phyloP scores from a whole-genome alignment of 805 yeast species.

The Allodekkera sacchari region DNA sequence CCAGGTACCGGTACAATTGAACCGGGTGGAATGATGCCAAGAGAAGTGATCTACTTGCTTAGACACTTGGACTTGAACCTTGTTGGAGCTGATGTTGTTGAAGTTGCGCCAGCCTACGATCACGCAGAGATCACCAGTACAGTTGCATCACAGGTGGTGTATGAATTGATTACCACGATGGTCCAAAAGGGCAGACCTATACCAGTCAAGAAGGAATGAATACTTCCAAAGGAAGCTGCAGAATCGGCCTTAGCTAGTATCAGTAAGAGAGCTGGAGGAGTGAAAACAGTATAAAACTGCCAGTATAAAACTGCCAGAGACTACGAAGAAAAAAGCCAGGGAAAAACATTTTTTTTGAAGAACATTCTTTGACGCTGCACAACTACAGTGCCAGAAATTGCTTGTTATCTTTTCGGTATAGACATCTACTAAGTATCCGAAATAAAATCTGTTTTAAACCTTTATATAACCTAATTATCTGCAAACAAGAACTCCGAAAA shows the following conservation, averaged over 20 bases:
- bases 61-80: constrained; percentile 38
- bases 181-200: constrained; percentile 40
- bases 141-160: constrained; percentile 65
- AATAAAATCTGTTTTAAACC: too few species aligned
- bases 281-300: neutral
- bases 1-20: constrained; percentile 55
- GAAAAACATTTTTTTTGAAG: too few species aligned
- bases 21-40: constrained; percentile 51
- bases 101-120: constrained; percentile 58
- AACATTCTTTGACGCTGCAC: too few species aligned
- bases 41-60: constrained; percentile 42
- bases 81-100: constrained; percentile 52
- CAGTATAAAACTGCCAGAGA: too few species aligned
- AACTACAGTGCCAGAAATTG: too few species aligned
- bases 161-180: constrained; percentile 66
- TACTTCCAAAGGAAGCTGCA: too few species aligned
- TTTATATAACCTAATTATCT: constrained; percentile 6
- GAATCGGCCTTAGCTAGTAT: too few species aligned
- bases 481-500: constrained; percentile 47
- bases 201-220: constrained; percentile 5
- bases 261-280: neutral
- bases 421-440: too few species aligned
- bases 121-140: constrained; percentile 58
- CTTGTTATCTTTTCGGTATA: too few species aligned
- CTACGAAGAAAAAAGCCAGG: too few species aligned